These are phyloP conservation scores for Lolium multiflorum DNA, from an alignment of 176 grass and related monocot species.

Conservation along the genomic window DNA sequence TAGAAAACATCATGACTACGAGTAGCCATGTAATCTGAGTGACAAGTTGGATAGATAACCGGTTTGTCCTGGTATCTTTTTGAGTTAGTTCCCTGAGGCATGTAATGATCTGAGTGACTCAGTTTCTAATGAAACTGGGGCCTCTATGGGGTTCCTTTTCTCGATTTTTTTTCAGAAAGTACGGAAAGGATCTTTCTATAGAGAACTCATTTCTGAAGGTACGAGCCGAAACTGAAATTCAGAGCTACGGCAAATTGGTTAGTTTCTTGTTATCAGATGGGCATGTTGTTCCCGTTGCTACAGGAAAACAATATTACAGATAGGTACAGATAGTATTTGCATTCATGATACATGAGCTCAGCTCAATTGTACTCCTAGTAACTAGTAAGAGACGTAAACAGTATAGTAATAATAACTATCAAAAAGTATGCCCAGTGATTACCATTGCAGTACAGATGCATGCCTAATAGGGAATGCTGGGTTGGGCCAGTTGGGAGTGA, in stretches of 20 bases:
- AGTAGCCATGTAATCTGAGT: neutral
- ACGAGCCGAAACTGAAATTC: neutral
- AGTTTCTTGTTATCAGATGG: neutral
- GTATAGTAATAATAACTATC: neutral
- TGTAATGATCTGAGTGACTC: no score
- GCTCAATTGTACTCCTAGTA: slow-evolving; percentile 4
- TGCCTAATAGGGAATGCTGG: neutral
- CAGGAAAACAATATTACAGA: neutral
- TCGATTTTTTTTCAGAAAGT: no score
- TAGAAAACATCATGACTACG: neutral
- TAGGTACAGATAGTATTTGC: neutral
- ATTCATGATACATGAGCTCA: slow-evolving; percentile 16
- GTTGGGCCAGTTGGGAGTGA: neutral
- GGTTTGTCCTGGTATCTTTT: no score
- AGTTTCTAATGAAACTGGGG: no score
- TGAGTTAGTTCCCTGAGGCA: no score
- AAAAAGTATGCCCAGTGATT: neutral
- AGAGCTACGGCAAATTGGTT: neutral
- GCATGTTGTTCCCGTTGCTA: neutral
- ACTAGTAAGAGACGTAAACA: neutral
- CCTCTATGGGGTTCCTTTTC: no score
- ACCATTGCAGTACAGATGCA: neutral
- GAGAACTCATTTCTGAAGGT: neutral
- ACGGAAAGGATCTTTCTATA: neutral
- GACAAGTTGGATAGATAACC: no score